Evolutionary conservation across 78 protist genomes (phyloP).

Genomic region (slime mould (Dictyostelium discoideum)): dicty_2.7 NC_007088.5:4590501-4591000

Average conservation of each 20-base stretch:
- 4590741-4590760: slow-evolving; percentile 7
- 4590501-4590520: not conserved
- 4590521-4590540: not conserved
- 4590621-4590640: slow-evolving; percentile 9
- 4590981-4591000: too few species aligned
- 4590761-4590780: slow-evolving; percentile 17
- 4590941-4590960: not conserved
- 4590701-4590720: slow-evolving; percentile 36
- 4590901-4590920: slow-evolving; percentile 20
- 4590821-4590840: slow-evolving; percentile 12
- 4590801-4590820: not conserved
- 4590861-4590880: not conserved
- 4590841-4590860: slow-evolving; percentile 33
- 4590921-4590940: not conserved
- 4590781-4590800: not conserved
- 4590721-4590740: not conserved
- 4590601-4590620: not conserved
- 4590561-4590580: slow-evolving; percentile 28
- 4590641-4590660: not conserved
- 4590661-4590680: slow-evolving; percentile 19
- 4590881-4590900: slow-evolving; percentile 41
- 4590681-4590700: not conserved
- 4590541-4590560: slow-evolving; percentile 1
- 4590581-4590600: not conserved
- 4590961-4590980: too few species aligned